Evolutionary conservation across 768 basidiomycete genomes (phyloP).

Genomic region (Lactarius deliciosus): DNA sequence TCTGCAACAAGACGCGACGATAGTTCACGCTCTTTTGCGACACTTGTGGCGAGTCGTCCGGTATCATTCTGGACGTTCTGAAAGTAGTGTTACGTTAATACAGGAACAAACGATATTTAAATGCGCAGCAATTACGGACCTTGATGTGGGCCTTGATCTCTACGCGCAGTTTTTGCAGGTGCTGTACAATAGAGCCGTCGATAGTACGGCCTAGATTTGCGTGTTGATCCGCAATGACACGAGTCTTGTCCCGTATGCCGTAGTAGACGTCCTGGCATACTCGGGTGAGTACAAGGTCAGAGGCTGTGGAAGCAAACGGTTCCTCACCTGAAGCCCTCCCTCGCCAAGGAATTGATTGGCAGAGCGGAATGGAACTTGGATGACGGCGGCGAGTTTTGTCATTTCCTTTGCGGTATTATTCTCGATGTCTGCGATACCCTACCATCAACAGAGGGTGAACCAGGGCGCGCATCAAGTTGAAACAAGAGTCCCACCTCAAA

Average conservation of each 20-base stretch:
- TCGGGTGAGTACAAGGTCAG: not conserved
- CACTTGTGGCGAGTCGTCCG: conserved; percentile 84
- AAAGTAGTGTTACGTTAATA: conserved; percentile 1
- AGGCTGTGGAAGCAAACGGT: not conserved
- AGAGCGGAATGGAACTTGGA: conserved; percentile 93
- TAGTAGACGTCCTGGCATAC: conserved; percentile 81
- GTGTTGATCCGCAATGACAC: conserved; percentile 91
- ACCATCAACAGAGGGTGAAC: not conserved
- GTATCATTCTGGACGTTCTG: conserved; percentile 95
- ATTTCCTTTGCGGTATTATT: conserved; percentile 92
- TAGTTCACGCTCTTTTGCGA: conserved; percentile 90
- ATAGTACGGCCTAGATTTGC: conserved; percentile 95
- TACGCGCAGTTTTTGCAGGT: conserved; percentile 88
- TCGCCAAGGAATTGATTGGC: conserved; percentile 99
- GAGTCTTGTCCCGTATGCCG: conserved; percentile 88
- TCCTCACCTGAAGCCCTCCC: conserved; percentile 78
- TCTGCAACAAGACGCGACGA: conserved; percentile 86
- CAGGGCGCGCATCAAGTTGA: not conserved
- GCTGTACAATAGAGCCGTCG: conserved; percentile 96
- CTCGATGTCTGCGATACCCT: conserved; percentile 83
- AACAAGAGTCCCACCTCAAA: conserved; percentile 55
- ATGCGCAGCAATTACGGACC: conserved; percentile 42
- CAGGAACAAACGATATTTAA: not conserved
- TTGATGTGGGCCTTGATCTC: conserved; percentile 99
- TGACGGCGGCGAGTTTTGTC: conserved; percentile 89